A percentile compares a stretch with the other conserved stretches of the same genome.
Conservation (phyloP, 495 filamentous ascomycete genomes). For the Neurospora sp. region DNA sequence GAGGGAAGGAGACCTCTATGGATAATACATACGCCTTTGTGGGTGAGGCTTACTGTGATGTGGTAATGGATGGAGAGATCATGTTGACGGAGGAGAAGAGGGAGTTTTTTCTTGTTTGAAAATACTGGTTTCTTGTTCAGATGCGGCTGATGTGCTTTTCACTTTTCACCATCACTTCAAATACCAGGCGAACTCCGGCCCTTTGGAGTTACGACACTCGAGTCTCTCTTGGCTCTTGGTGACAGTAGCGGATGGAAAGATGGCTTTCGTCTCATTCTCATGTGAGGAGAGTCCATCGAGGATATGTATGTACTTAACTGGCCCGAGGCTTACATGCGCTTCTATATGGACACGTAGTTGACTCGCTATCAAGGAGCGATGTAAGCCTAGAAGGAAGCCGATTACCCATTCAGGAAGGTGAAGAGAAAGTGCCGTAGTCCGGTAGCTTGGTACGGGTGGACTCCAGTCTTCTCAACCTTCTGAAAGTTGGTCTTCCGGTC, state of each 20-base stretch:
- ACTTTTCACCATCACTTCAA: background rate
- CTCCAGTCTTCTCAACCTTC: background rate
- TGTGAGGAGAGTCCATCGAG: background rate
- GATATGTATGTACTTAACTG: background rate
- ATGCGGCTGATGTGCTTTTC: background rate
- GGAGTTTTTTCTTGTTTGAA: background rate
- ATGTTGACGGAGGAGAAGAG: background rate
- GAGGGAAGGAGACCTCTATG: background rate
- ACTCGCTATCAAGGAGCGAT: background rate
- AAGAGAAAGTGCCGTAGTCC: background rate
- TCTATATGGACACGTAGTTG: background rate
- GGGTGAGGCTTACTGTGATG: background rate
- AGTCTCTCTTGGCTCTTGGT: background rate
- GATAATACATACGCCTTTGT: background rate
- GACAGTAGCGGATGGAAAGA: background rate
- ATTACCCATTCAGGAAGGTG: background rate
- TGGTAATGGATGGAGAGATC: background rate
- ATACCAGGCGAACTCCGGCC: background rate
- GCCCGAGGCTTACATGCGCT: background rate
- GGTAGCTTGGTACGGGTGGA: background rate
- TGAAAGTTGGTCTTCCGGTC: background rate
- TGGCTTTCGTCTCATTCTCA: background rate
- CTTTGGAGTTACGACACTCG: background rate
- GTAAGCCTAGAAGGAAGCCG: background rate
- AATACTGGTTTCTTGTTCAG: background rate